These are phyloP conservation scores for Lipomyces sp. DNA, from an alignment of 805 yeast genomes.

Conservation along the genomic window DNA sequence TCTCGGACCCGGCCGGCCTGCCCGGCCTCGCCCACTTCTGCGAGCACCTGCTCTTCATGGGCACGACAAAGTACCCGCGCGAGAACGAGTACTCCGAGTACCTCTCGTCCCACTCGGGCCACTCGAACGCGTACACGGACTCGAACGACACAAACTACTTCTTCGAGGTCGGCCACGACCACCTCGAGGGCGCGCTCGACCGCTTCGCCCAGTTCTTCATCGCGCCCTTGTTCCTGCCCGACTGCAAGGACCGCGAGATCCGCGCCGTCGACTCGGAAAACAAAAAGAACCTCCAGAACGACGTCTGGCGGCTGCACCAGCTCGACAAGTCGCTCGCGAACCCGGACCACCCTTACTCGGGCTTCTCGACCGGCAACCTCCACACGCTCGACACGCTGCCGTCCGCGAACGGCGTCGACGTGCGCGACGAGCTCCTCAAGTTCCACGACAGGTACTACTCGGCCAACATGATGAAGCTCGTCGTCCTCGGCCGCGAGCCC, in stretches of 20 bases:
- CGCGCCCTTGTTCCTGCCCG: constrained; percentile 66
- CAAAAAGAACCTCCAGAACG: constrained; percentile 88
- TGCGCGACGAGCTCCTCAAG: constrained; percentile 73
- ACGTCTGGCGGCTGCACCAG: constrained; percentile 84
- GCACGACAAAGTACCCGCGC: constrained; percentile 68
- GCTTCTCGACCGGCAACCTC: constrained; percentile 87
- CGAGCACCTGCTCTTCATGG: constrained; percentile 81
- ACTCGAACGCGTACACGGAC: constrained; percentile 89
- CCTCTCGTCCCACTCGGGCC: constrained; percentile 80
- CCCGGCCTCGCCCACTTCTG: constrained; percentile 89
- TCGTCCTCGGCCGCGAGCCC: constrained; percentile 76
- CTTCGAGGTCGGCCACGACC: constrained; percentile 75
- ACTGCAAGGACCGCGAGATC: constrained; percentile 87
- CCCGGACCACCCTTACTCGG: constrained; percentile 74
- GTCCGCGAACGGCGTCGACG: constrained; percentile 56
- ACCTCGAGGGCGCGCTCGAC: constrained; percentile 83
- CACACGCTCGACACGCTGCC: constrained; percentile 72
- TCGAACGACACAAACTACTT: constrained; percentile 85
- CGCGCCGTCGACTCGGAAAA: constrained; percentile 95
- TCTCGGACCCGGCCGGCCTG: constrained; percentile 64
- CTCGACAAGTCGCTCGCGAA: constrained; percentile 72
- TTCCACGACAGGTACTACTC: constrained; percentile 74
- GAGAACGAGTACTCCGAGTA: constrained; percentile 73
- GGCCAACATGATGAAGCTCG: constrained; percentile 83
- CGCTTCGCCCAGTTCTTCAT: constrained; percentile 92